These are phyloP conservation scores for Tolypocladium album DNA, from an alignment of 2,329 filamentous ascomycete genomes.

Conservation along the genomic window DNA sequence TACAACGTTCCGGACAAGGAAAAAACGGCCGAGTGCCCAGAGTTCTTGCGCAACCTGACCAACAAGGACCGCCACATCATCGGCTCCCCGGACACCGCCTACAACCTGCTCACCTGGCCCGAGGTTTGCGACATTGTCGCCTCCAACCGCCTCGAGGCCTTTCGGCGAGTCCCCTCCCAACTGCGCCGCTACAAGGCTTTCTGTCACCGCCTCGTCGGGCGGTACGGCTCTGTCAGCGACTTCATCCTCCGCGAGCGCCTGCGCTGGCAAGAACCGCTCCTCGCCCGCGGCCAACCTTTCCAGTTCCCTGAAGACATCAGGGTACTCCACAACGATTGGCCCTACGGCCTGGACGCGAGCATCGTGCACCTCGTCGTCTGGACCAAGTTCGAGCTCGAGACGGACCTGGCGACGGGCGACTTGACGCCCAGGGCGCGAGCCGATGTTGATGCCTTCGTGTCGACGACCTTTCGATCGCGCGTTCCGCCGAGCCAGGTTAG, in stretches of 20 bases:
- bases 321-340: constrained; percentile 86
- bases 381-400: constrained; percentile 76
- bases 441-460: constrained; percentile 62
- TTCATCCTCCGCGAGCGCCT: constrained; percentile 66
- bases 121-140: constrained; percentile 52
- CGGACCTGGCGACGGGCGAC: constrained; percentile 54
- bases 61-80: constrained; percentile 63
- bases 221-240: constrained; percentile 66
- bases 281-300: constrained; percentile 26
- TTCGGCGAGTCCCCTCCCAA: constrained; percentile 67
- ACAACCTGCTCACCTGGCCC: constrained; percentile 55
- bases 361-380: constrained; percentile 85
- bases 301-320: constrained; percentile 48
- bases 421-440: constrained; percentile 52
- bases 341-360: constrained; percentile 68
- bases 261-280: constrained; percentile 47
- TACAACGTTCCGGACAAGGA: constrained; percentile 59
- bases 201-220: constrained; percentile 48
- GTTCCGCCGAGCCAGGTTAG: constrained; percentile 44
- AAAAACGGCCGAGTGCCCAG: constrained; percentile 58
- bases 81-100: constrained; percentile 57
- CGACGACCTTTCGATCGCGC: constrained; percentile 48
- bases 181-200: constrained; percentile 69
- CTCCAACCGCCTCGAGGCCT: constrained; percentile 60
- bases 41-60: constrained; percentile 51